Evolutionary conservation across 2,329 filamentous ascomycete species (phyloP).

Genomic region (Fusarium abutilonis): DNA sequence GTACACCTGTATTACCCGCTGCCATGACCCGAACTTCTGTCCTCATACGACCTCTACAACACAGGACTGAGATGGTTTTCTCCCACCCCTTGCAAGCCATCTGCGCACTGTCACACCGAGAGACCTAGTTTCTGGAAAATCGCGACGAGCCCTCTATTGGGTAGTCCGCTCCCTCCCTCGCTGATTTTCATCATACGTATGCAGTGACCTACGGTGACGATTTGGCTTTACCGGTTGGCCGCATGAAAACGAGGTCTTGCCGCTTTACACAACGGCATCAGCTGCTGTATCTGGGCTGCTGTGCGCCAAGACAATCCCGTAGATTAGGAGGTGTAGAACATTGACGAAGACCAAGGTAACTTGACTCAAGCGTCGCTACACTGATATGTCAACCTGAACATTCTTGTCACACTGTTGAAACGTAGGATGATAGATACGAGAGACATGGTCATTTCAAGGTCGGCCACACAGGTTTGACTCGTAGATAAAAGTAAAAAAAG

Average conservation of each 20-base stretch:
- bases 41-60: neutral
- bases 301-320: slow-evolving; percentile 15
- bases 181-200: slow-evolving; percentile 21
- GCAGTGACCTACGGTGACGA: slow-evolving; percentile 19
- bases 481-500: neutral
- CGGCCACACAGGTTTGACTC: neutral
- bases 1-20: slow-evolving; percentile 28
- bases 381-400: neutral
- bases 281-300: slow-evolving; percentile 41
- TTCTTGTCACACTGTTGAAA: neutral
- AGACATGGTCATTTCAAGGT: neutral
- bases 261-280: slow-evolving; percentile 35
- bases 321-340: slow-evolving; percentile 13
- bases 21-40: slow-evolving; percentile 13
- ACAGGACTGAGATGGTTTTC: slow-evolving; percentile 1
- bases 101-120: slow-evolving; percentile 27
- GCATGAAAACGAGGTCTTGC: slow-evolving; percentile 41
- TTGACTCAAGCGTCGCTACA: neutral
- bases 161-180: slow-evolving; percentile 28
- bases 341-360: neutral
- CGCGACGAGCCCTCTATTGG: slow-evolving; percentile 41
- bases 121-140: slow-evolving; percentile 35
- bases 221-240: slow-evolving; percentile 26
- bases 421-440: neutral
- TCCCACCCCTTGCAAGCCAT: slow-evolving; percentile 21